Conservation (phyloP, 768 basidiomycete genomes). For the Chalciporus piperatus region DNA sequence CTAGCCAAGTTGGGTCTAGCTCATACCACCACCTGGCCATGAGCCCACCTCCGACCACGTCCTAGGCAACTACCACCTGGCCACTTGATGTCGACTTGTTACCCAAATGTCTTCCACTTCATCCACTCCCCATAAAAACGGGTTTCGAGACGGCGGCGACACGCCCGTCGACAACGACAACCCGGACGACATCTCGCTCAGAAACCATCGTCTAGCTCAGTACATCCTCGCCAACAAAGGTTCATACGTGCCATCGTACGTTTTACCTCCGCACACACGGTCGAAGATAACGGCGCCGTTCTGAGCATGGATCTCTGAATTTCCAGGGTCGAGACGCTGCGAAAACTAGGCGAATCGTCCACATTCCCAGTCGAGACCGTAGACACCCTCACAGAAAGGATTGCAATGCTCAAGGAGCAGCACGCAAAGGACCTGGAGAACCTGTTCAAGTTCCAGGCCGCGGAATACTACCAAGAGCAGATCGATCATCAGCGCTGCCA, state of each 20-base stretch:
- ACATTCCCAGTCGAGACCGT: constrained; percentile 21
- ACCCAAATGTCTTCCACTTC: constrained; percentile 8
- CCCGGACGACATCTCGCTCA: constrained; percentile 26
- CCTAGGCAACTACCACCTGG: no score
- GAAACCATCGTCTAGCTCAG: constrained; percentile 35
- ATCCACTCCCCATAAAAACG: constrained; percentile 14
- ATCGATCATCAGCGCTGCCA: constrained; percentile 24
- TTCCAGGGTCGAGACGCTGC: constrained; percentile 19
- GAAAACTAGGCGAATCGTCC: constrained; percentile 20
- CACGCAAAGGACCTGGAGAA: constrained; percentile 31
- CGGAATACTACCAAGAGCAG: constrained; percentile 34
- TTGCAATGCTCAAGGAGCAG: constrained; percentile 27
- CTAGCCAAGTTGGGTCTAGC: no score
- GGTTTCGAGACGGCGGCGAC: constrained; percentile 19
- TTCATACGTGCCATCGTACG: constrained; percentile 40
- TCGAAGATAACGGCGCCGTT: no score
- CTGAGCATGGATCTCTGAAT: not conserved
- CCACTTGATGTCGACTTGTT: constrained; percentile 3
- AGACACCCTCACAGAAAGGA: constrained; percentile 26
- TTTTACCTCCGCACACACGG: not conserved
- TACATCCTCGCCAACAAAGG: constrained; percentile 42
- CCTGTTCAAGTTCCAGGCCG: constrained; percentile 29
- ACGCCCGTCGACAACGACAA: constrained; percentile 8
- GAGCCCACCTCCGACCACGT: not conserved
- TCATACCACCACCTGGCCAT: not conserved